Conservation (phyloP, 345 rosid species). For the Erodium maritimum region DNA sequence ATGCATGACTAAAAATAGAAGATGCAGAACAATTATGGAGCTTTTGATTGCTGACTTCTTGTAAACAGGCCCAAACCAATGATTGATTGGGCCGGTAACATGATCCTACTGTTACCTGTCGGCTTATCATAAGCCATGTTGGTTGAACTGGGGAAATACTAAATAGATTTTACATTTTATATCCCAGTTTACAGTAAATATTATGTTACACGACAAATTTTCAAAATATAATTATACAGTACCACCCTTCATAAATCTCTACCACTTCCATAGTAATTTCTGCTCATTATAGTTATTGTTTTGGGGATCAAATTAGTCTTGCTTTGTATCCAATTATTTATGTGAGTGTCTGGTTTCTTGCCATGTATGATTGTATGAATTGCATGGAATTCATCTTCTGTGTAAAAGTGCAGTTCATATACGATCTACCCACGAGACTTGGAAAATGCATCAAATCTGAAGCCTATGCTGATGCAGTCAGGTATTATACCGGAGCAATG, state of each 20-base stretch:
- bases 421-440: constrained; percentile 95
- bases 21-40: no score
- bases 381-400: constrained; percentile 29
- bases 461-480: constrained; percentile 92
- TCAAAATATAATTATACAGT: no score
- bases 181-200: background rate
- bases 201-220: background rate
- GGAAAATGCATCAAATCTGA: constrained; percentile 86
- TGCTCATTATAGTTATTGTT: background rate
- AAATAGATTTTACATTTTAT: background rate
- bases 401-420: constrained; percentile 87
- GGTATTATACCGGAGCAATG: constrained; percentile 89
- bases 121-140: background rate
- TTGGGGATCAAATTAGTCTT: background rate
- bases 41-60: no score
- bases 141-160: constrained; percentile 1
- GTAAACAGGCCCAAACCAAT: no score
- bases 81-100: no score
- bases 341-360: constrained; percentile 10
- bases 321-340: background rate
- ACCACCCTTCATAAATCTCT: no score
- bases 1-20: no score
- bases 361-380: constrained; percentile 13
- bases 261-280: background rate
- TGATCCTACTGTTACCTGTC: no score